These are phyloP conservation scores for Favolaschia claudopus DNA, from an alignment of 768 basidiomycete species.

Conservation along the genomic window DNA sequence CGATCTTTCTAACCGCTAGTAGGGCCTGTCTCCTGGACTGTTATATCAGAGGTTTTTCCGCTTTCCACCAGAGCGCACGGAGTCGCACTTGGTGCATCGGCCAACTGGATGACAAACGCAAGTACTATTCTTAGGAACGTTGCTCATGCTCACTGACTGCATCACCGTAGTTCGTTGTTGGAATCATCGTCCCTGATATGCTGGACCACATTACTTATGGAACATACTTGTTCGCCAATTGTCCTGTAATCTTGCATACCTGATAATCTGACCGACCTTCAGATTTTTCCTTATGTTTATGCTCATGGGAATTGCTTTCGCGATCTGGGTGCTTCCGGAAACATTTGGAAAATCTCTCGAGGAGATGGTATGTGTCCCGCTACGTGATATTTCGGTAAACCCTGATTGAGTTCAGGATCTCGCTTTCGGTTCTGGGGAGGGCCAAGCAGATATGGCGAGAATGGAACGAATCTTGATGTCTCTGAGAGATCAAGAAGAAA, in stretches of 20 bases:
- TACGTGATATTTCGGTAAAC: not conserved
- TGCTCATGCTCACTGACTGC: not conserved
- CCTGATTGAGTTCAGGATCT: slow-evolving; percentile 17
- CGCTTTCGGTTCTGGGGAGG: slow-evolving; percentile 29
- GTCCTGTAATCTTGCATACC: not conserved
- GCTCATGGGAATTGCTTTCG: slow-evolving; percentile 34
- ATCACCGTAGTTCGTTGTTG: slow-evolving; percentile 26
- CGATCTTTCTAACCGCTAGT: slow-evolving; percentile 11
- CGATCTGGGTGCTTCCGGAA: slow-evolving; percentile 38
- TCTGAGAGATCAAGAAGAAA: slow-evolving; percentile 12
- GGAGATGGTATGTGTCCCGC: slow-evolving; percentile 32
- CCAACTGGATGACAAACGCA: slow-evolving; percentile 49
- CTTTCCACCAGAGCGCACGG: slow-evolving; percentile 49
- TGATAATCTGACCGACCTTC: not conserved
- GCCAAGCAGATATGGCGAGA: slow-evolving; percentile 27
- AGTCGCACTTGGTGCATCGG: slow-evolving; percentile 49
- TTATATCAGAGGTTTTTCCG: slow-evolving; percentile 52
- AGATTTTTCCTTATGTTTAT: slow-evolving; percentile 36
- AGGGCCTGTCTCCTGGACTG: slow-evolving; percentile 34
- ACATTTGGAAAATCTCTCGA: slow-evolving; percentile 39
- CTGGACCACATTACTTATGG: slow-evolving; percentile 40
- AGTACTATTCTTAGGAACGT: too few relatives aligned
- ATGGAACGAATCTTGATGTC: slow-evolving; percentile 28
- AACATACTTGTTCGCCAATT: slow-evolving; percentile 36
- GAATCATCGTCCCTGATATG: slow-evolving; percentile 42